Conservation (phyloP, 2,329 filamentous ascomycete genomes). For the Botryosphaeria dothidea region DNA sequence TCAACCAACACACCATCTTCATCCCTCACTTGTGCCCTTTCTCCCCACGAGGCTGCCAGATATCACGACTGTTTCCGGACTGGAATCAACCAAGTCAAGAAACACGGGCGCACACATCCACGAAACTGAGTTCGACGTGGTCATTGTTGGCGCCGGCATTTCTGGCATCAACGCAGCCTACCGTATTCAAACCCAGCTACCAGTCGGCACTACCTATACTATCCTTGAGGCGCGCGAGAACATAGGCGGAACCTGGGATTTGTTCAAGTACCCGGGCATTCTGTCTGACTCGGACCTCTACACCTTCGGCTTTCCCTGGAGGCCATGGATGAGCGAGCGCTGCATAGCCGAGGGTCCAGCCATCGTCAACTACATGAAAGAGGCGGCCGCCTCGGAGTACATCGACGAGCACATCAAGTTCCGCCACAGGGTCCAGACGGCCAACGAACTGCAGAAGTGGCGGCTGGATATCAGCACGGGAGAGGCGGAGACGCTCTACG, state of each 20-base stretch:
- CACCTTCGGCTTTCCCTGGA: constrained; percentile 65
- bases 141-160: constrained; percentile 73
- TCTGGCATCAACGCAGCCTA: constrained; percentile 76
- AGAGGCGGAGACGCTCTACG: constrained; percentile 32
- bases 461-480: constrained; percentile 42
- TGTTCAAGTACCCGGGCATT: constrained; percentile 76
- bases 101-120: background rate
- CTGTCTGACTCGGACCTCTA: constrained; percentile 52
- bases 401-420: constrained; percentile 50
- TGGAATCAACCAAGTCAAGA: background rate
- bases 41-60: background rate
- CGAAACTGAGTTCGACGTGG: constrained; percentile 38
- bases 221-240: constrained; percentile 68
- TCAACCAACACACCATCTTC: background rate
- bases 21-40: background rate
- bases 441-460: constrained; percentile 51
- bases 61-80: background rate
- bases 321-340: constrained; percentile 61
- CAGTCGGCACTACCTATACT: constrained; percentile 56
- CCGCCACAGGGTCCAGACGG: constrained; percentile 41
- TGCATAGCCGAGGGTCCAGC: constrained; percentile 47
- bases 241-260: constrained; percentile 76
- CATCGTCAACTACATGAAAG: constrained; percentile 47
- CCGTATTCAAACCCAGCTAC: constrained; percentile 61
- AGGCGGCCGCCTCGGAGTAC: constrained; percentile 45